Evolutionary conservation across 257 asterid genomes (phyloP), one percentile per base, ranked within the genome.

Genomic region (Nicotiana benthamiana): DNA sequence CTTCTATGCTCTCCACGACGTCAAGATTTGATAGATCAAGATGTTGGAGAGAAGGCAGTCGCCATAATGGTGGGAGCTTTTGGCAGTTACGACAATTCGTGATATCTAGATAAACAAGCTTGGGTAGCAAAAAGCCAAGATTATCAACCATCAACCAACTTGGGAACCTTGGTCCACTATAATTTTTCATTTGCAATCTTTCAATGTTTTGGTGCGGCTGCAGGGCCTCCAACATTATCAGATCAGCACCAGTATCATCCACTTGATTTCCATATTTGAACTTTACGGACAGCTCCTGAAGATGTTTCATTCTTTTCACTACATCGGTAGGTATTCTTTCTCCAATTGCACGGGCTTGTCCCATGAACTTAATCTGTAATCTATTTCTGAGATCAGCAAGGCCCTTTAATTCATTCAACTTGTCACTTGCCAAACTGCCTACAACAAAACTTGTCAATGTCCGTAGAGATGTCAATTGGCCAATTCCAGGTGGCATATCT

Each of bases 81-180:
- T 75, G 24, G 26, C 79, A 51, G 24, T 48, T 48, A 53, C 0
- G 59, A 30, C 16, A 75, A 22, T 11, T 2, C 3, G 2, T 2
- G 24, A 75, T 48, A 13, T 2, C 0, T 22, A 75, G 59, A 24
- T 24, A 1, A 75, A 24, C 79, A 22, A 75, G 79, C 26, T 51
- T 75, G 20, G 79, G 62, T 22, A 75, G 26, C 20, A 53, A 46
- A 75, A 48, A 17, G 15, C 59, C 79, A 15, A 75, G 62, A 53
- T 53, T 75, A n/a, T 75, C 79, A 48, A 46, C 26, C 79, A 75
- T 75, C 63, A 54, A 13, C 79, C 63, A 75, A 75, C 46, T 75
- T 54, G 79, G 79, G 32, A 51, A 28, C 64, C 46, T 75, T 28
- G 62, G 22, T n/a, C 79, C 64, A 1, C 63, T 51, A 3, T 75